These are phyloP conservation scores for Backusella tarrabulga DNA, from an alignment of 192 early-diverging fungal species.

Conservation along the genomic window DNA sequence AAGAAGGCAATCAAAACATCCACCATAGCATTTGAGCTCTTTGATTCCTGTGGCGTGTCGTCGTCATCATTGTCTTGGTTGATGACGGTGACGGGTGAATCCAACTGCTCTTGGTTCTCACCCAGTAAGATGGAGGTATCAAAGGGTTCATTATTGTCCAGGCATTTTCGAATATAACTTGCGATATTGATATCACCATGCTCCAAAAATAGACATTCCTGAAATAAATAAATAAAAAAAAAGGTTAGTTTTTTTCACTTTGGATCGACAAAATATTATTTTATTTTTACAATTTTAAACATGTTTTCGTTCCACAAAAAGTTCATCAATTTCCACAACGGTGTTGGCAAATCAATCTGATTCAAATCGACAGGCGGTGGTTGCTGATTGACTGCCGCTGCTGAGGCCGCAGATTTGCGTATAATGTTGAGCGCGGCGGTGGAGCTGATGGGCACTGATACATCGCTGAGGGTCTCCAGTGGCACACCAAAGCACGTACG, in stretches of 20 bases:
- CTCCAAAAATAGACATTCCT: slow-evolving; percentile 65
- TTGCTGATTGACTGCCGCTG: background rate
- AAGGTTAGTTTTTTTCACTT: background rate
- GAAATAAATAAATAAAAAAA: slow-evolving; percentile 32
- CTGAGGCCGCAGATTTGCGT: background rate
- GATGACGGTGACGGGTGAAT: background rate
- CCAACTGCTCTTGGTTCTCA: background rate
- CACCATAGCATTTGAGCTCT: slow-evolving; percentile 71
- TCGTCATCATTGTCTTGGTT: background rate
- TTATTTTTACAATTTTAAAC: slow-evolving; percentile 54
- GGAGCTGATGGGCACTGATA: slow-evolving; percentile 51
- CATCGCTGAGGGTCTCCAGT: slow-evolving; percentile 62
- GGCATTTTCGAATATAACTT: slow-evolving; percentile 70
- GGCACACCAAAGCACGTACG: slow-evolving; percentile 74
- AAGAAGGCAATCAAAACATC: slow-evolving; percentile 71
- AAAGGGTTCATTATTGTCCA: slow-evolving; percentile 75
- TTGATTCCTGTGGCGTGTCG: slow-evolving; percentile 24
- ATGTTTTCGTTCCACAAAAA: slow-evolving; percentile 67
- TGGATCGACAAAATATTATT: background rate
- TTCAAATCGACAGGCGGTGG: background rate
- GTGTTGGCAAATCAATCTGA: slow-evolving; percentile 1
- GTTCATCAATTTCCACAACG: slow-evolving; percentile 65
- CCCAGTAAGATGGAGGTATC: slow-evolving; percentile 49
- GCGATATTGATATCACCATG: slow-evolving; percentile 62
- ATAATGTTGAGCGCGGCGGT: background rate